These are phyloP conservation scores for Buddleja alternifolia DNA, from an alignment of 257 asterid genomes.

Conservation along the genomic window DNA sequence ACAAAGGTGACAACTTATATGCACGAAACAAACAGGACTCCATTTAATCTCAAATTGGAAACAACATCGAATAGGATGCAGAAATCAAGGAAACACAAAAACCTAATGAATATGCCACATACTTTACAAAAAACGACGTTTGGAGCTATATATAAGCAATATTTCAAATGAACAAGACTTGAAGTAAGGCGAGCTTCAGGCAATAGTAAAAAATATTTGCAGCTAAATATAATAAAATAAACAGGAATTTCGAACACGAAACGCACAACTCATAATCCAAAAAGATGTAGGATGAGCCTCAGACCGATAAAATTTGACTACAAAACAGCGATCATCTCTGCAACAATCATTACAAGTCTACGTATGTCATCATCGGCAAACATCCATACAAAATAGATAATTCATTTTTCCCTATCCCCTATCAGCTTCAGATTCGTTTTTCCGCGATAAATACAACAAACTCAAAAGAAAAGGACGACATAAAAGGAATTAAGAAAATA, in stretches of 20 bases:
- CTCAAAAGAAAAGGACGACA: background rate
- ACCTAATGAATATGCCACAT: background rate
- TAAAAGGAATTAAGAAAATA: background rate
- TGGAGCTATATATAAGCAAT: background rate
- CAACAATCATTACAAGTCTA: slow-evolving; percentile 40
- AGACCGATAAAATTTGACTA: slow-evolving; percentile 52
- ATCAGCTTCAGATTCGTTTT: background rate
- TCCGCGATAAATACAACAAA: background rate
- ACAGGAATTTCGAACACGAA: background rate
- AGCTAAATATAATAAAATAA: background rate
- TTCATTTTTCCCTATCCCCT: background rate
- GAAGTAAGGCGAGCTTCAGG: background rate
- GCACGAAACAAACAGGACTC: background rate
- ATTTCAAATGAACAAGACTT: background rate
- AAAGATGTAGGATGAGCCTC: slow-evolving; percentile 37
- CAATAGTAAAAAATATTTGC: background rate
- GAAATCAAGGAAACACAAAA: background rate
- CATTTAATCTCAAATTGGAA: background rate
- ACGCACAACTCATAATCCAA: background rate
- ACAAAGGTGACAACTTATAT: background rate
- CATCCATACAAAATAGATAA: background rate
- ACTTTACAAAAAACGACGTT: background rate
- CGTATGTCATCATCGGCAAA: slow-evolving; percentile 42
- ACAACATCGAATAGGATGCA: background rate
- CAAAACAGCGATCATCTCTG: slow-evolving; percentile 40